Evolutionary conservation across 2,329 filamentous ascomycete species (phyloP).

Genomic region (Hirsutella thompsonii): DNA sequence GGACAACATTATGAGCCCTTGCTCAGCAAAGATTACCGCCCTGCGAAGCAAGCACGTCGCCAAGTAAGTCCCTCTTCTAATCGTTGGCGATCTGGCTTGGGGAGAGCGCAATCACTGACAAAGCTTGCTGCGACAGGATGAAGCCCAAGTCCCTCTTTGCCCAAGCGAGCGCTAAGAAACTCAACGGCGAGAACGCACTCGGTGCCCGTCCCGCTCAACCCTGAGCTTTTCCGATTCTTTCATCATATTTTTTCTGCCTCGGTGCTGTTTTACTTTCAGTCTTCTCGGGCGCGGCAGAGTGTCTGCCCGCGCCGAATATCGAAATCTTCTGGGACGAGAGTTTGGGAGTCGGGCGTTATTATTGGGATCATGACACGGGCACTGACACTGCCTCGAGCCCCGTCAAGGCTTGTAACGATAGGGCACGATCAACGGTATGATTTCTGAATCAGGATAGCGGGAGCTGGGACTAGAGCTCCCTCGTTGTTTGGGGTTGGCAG

Average conservation of each 20-base stretch:
- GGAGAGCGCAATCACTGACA: not conserved
- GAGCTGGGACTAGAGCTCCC: not conserved
- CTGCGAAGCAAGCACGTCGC: conserved; percentile 69
- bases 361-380: not conserved
- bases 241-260: conserved; percentile 4
- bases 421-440: conserved; percentile 11
- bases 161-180: conserved; percentile 50
- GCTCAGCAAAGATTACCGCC: conserved; percentile 68
- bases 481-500: not conserved
- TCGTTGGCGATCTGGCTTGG: not conserved
- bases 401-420: conserved; percentile 14
- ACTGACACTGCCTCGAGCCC: not conserved
- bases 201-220: conserved; percentile 22
- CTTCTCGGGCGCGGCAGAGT: not conserved
- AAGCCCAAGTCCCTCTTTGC: conserved; percentile 59
- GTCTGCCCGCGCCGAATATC: not conserved
- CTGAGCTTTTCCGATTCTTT: conserved; percentile 5
- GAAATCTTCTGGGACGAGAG: not conserved
- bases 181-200: conserved; percentile 32
- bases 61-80: conserved; percentile 46
- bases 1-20: conserved; percentile 82
- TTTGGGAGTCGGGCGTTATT: conserved; percentile 3
- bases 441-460: not conserved
- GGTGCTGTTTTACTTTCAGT: conserved; percentile 6
- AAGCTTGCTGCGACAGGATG: conserved; percentile 26